phyloP scores from a whole-genome alignment of 768 basidiomycete species.

The Hygrocybe coccinea region DNA sequence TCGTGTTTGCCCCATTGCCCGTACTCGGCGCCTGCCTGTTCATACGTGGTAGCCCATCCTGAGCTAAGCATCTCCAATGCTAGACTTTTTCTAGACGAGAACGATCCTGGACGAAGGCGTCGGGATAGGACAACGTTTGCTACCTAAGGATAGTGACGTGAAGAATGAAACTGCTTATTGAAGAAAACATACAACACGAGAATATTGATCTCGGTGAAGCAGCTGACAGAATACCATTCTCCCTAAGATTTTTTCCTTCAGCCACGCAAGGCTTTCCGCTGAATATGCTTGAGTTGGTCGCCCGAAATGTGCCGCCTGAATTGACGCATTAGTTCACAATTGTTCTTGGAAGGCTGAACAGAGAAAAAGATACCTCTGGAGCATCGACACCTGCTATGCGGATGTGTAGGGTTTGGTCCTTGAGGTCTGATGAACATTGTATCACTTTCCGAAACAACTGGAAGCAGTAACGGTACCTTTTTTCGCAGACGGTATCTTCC shows the following conservation, averaged over 20 bases:
- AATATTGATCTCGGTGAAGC: slow-evolving; percentile 75
- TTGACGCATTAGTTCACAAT: neutral
- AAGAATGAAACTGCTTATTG: neutral
- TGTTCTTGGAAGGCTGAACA: slow-evolving; percentile 1
- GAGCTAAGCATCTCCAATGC: slow-evolving; percentile 72
- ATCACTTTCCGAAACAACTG: neutral
- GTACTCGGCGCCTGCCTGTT: slow-evolving; percentile 73
- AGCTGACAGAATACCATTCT: slow-evolving; percentile 68
- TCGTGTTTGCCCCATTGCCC: slow-evolving; percentile 62
- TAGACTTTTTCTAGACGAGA: slow-evolving; percentile 46
- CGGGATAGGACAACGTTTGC: slow-evolving; percentile 56
- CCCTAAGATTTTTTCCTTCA: slow-evolving; percentile 52
- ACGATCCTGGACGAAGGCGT: slow-evolving; percentile 46
- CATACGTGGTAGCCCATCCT: slow-evolving; percentile 74
- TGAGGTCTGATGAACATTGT: slow-evolving; percentile 48
- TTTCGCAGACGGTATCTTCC: slow-evolving; percentile 50
- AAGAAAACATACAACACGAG: slow-evolving; percentile 58
- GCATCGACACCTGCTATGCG: slow-evolving; percentile 90
- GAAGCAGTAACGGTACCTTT: no score
- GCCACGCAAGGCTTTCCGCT: slow-evolving; percentile 70
- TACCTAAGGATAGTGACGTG: slow-evolving; percentile 44
- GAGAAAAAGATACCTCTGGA: slow-evolving; percentile 61
- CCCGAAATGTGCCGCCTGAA: slow-evolving; percentile 81
- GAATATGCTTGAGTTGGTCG: slow-evolving; percentile 70
- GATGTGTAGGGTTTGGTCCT: slow-evolving; percentile 78